Conservation (phyloP, 306 rosid species). For the Lathyrus tuberosus region DNA sequence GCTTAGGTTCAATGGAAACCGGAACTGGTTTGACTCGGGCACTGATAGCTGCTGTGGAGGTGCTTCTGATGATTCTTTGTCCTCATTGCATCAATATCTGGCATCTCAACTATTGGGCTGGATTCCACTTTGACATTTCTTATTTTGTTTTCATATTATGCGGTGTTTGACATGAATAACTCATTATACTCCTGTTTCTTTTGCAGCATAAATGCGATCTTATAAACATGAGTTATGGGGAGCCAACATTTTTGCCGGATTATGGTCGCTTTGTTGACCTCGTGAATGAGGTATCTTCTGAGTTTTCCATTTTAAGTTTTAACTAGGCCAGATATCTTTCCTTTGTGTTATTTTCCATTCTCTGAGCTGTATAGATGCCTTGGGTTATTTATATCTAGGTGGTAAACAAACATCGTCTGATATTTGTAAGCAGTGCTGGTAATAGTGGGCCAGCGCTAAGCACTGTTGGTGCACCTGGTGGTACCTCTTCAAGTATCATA, state of each 20-base stretch:
- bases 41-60: conserved; percentile 94
- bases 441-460: conserved; percentile 98
- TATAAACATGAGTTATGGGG: conserved; percentile 98
- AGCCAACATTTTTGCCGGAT: conserved; percentile 84
- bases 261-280: conserved; percentile 99
- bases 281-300: conserved; percentile 74
- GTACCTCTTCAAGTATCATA: conserved; percentile 87
- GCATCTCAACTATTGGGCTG: conserved; percentile 30
- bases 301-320: conserved; percentile 39
- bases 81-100: conserved; percentile 25
- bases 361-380: conserved; percentile 42
- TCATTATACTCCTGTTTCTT: conserved; percentile 35
- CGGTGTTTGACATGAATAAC: conserved; percentile 33
- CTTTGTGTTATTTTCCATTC: conserved; percentile 36
- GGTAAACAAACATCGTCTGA: conserved; percentile 77
- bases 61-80: conserved; percentile 41
- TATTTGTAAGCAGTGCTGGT: conserved; percentile 98
- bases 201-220: conserved; percentile 97
- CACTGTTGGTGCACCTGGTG: conserved; percentile 99
- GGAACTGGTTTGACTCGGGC: conserved; percentile 98
- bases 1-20: conserved; percentile 95
- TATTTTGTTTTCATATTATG: conserved; percentile 34
- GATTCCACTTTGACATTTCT: conserved; percentile 22
- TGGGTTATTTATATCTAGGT: conserved; percentile 58
- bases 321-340: conserved; percentile 30